phyloP scores from a whole-genome alignment of 345 rosid species.

The Kernera saxatilis region DNA sequence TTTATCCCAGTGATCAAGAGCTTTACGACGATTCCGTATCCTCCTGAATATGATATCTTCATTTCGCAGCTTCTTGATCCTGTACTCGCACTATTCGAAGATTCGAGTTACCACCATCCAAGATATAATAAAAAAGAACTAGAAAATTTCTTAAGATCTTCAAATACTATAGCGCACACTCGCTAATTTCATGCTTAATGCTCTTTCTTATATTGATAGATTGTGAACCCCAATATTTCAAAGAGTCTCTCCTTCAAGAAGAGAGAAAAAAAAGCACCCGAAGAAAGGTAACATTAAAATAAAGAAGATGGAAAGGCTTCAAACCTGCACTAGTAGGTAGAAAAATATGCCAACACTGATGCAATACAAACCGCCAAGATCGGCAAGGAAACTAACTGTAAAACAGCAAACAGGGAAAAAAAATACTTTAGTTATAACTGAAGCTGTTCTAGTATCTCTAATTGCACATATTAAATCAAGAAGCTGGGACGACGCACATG shows the following conservation, averaged over 20 bases:
- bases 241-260: neutral
- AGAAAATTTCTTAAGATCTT: neutral
- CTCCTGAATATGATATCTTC: constrained; percentile 69
- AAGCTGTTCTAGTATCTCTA: neutral
- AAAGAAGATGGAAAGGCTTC: constrained; percentile 17
- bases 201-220: neutral
- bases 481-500: neutral
- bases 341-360: constrained; percentile 87
- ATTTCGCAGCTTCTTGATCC: constrained; percentile 70
- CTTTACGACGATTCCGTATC: constrained; percentile 67
- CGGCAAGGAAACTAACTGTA: constrained; percentile 97
- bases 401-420: constrained; percentile 7
- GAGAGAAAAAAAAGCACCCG: neutral
- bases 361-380: constrained; percentile 98
- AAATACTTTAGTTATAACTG: neutral
- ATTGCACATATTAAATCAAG: constrained; percentile 11
- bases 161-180: neutral
- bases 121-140: neutral
- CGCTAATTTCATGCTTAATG: neutral
- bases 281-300: neutral
- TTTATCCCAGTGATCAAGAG: constrained; percentile 84
- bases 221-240: neutral
- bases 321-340: constrained; percentile 86
- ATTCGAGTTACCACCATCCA: constrained; percentile 18
- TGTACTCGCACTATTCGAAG: constrained; percentile 62